Evolutionary conservation across 1,139 yeast species (phyloP).

Genomic region (Saccharomycopsis hybrid): DNA sequence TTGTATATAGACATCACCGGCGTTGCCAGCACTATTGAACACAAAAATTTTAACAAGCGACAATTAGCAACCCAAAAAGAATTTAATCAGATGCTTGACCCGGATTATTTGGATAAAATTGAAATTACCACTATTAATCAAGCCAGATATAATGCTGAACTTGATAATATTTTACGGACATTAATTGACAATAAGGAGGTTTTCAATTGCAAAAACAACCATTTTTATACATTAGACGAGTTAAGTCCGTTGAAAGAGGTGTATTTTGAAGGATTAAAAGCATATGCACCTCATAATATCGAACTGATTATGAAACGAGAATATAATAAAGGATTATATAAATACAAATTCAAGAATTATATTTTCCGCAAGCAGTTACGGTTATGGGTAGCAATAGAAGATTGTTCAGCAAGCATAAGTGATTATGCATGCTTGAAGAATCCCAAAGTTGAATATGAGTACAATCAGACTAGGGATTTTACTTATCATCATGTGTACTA

Average conservation of each 20-base stretch:
- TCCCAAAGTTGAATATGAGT: slow-evolving; percentile 2
- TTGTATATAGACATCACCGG: slow-evolving; percentile 56
- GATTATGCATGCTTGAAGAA: slow-evolving; percentile 4
- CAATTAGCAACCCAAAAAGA: slow-evolving; percentile 25
- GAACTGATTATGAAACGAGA: slow-evolving; percentile 38
- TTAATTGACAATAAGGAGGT: slow-evolving; percentile 28
- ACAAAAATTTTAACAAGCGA: slow-evolving; percentile 21
- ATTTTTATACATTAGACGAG: slow-evolving; percentile 40
- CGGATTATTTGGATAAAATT: slow-evolving; percentile 27
- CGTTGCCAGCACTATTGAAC: slow-evolving; percentile 31
- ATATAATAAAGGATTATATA: slow-evolving; percentile 31
- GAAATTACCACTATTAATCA: slow-evolving; percentile 15
- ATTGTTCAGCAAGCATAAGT: slow-evolving; percentile 4
- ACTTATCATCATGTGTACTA: not conserved
- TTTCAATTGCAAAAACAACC: slow-evolving; percentile 49
- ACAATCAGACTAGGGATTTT: slow-evolving; percentile 1
- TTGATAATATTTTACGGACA: slow-evolving; percentile 24
- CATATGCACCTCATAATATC: slow-evolving; percentile 40
- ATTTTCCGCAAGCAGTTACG: slow-evolving; percentile 30
- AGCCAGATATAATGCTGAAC: slow-evolving; percentile 24
- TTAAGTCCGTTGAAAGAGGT: slow-evolving; percentile 40
- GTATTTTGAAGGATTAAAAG: slow-evolving; percentile 46
- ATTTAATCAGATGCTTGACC: slow-evolving; percentile 32
- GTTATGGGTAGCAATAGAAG: slow-evolving; percentile 30
- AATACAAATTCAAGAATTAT: slow-evolving; percentile 28